Percentiles rank a stretch among this genome's conserved stretches.
phyloP scores from a whole-genome alignment of 345 rosid genomes.

The Odontarrhena argentea region DNA sequence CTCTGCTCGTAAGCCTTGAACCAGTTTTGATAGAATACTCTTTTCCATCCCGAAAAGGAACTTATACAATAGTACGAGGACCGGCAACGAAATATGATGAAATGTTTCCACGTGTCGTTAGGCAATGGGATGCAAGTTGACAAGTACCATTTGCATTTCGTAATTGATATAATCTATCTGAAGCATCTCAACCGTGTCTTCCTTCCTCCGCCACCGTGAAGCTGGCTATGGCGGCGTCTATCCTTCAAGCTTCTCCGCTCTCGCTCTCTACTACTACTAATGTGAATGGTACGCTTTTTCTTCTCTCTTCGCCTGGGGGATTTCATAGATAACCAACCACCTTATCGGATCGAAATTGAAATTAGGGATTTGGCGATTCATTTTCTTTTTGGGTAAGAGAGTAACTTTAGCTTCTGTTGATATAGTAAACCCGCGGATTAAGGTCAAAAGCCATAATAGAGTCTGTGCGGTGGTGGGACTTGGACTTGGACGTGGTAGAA shows the following conservation, averaged over 20 bases:
- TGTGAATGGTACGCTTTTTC: neutral
- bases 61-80: neutral
- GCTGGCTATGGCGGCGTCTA: slow-evolving; percentile 42
- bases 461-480: slow-evolving; percentile 37
- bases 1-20: no score
- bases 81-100: neutral
- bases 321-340: neutral
- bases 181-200: neutral
- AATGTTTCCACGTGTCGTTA: neutral
- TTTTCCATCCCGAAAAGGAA: neutral
- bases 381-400: neutral
- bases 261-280: slow-evolving; percentile 5
- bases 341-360: neutral
- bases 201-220: slow-evolving; percentile 18
- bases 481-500: slow-evolving; percentile 6
- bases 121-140: neutral
- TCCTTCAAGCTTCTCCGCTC: slow-evolving; percentile 30
- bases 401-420: neutral
- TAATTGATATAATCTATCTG: neutral
- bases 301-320: neutral
- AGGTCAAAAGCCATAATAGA: slow-evolving; percentile 23
- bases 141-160: neutral
- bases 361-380: neutral
- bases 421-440: slow-evolving; percentile 30
- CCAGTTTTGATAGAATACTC: no score